Percentiles rank a stretch among this genome's conserved stretches.
These are phyloP conservation scores for Candida michaelii DNA, from an alignment of 805 yeast species.

Conservation along the genomic window DNA sequence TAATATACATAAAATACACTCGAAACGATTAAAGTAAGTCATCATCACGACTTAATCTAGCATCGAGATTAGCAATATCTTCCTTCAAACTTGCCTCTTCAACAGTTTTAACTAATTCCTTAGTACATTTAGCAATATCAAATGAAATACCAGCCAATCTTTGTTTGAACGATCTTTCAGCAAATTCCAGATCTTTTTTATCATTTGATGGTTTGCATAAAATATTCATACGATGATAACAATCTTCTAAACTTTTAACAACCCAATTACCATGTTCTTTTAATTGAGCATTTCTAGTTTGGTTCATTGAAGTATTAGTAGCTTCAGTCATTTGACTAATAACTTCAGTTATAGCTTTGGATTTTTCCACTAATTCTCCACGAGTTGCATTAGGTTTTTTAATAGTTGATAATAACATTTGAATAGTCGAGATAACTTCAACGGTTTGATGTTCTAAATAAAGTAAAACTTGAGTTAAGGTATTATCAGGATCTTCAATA, in stretches of 20 bases:
- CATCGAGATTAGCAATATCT: constrained; percentile 79
- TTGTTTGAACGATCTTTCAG: constrained; percentile 88
- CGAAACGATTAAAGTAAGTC: constrained; percentile 23
- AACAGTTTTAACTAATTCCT: constrained; percentile 92
- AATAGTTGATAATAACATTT: constrained; percentile 72
- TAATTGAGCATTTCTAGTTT: constrained; percentile 78
- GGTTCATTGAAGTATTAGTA: constrained; percentile 83
- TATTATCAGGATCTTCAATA: constrained; percentile 84
- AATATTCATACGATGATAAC: constrained; percentile 76
- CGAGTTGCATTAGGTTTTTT: constrained; percentile 75
- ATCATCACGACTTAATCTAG: constrained; percentile 47
- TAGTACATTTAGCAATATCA: constrained; percentile 94
- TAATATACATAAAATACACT: constrained; percentile 5
- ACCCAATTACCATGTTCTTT: constrained; percentile 93
- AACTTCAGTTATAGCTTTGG: constrained; percentile 73
- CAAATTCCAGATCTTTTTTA: constrained; percentile 58
- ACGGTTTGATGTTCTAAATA: constrained; percentile 93
- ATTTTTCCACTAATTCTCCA: constrained; percentile 69
- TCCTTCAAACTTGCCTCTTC: constrained; percentile 90
- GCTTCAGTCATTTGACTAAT: constrained; percentile 89
- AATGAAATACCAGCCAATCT: constrained; percentile 94
- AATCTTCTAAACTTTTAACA: constrained; percentile 80
- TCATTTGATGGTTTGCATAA: constrained; percentile 50
- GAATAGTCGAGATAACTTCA: constrained; percentile 86
- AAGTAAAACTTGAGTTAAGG: constrained; percentile 75